These are phyloP conservation scores for Exophiala xenobiotica DNA, from an alignment of 2,329 filamentous ascomycete genomes.

Conservation along the genomic window DNA sequence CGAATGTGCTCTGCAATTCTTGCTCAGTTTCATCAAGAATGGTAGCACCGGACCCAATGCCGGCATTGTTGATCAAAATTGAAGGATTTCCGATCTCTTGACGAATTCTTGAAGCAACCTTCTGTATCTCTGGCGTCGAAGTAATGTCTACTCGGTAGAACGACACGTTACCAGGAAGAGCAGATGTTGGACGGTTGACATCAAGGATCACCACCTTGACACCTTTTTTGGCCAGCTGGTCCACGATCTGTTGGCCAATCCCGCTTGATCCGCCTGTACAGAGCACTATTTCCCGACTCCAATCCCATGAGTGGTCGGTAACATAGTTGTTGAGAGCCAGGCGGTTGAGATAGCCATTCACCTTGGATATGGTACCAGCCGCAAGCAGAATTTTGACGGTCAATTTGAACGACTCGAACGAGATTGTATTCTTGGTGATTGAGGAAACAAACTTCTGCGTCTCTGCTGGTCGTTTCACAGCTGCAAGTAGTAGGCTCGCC, in stretches of 20 bases:
- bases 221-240: slow-evolving; percentile 59
- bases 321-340: slow-evolving; percentile 7
- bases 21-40: slow-evolving; percentile 59
- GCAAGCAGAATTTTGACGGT: neutral
- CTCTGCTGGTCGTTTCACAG: neutral
- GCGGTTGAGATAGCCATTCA: slow-evolving; percentile 3
- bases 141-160: slow-evolving; percentile 29
- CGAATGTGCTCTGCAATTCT: slow-evolving; percentile 66
- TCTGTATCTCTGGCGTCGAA: slow-evolving; percentile 39
- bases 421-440: neutral
- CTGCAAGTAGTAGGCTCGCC: neutral
- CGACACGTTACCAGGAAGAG: slow-evolving; percentile 31
- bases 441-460: neutral
- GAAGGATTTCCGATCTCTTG: slow-evolving; percentile 56
- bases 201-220: slow-evolving; percentile 71
- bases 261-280: slow-evolving; percentile 66
- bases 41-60: slow-evolving; percentile 44
- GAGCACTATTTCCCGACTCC: slow-evolving; percentile 37
- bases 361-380: neutral
- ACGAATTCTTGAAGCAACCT: slow-evolving; percentile 36
- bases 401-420: neutral
- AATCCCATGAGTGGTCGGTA: slow-evolving; percentile 27
- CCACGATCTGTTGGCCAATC: slow-evolving; percentile 66
- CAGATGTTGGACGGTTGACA: slow-evolving; percentile 42
- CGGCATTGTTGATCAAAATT: slow-evolving; percentile 70